These are phyloP conservation scores for Aspergillus nomiae DNA, from an alignment of 2,329 filamentous ascomycete species.

Conservation along the genomic window DNA sequence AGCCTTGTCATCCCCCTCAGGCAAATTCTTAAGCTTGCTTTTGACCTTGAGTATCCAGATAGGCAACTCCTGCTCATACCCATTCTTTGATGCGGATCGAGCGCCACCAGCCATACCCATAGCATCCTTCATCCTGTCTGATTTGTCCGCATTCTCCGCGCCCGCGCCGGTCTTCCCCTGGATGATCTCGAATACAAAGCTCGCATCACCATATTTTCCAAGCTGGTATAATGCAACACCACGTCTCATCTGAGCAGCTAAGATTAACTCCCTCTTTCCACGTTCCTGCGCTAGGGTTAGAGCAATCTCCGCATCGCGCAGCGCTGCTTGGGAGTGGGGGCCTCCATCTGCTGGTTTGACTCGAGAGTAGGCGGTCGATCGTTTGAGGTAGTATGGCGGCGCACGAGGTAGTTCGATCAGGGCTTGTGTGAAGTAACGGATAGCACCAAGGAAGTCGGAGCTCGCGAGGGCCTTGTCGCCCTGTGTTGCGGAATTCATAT, in stretches of 20 bases:
- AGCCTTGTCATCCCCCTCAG: slow-evolving; percentile 52
- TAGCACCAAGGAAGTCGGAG: slow-evolving; percentile 67
- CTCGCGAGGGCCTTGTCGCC: slow-evolving; percentile 64
- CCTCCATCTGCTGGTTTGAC: slow-evolving; percentile 53
- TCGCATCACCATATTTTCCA: slow-evolving; percentile 72
- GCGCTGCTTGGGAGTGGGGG: slow-evolving; percentile 51
- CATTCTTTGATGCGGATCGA: slow-evolving; percentile 19
- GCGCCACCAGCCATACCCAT: slow-evolving; percentile 24
- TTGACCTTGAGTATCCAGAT: slow-evolving; percentile 63
- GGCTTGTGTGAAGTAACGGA: slow-evolving; percentile 68
- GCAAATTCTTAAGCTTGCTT: slow-evolving; percentile 52
- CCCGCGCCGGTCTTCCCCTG: slow-evolving; percentile 52
- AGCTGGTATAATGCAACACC: slow-evolving; percentile 72
- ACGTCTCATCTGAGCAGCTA: slow-evolving; percentile 79
- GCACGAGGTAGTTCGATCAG: slow-evolving; percentile 64
- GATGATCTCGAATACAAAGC: slow-evolving; percentile 66
- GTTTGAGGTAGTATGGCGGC: slow-evolving; percentile 77
- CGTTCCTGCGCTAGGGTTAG: slow-evolving; percentile 65
- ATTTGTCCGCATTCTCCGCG: slow-evolving; percentile 40
- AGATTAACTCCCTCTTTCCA: slow-evolving; percentile 72
- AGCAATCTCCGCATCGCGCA: slow-evolving; percentile 70
- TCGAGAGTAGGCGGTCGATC: slow-evolving; percentile 76
- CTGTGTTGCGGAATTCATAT: slow-evolving; percentile 56
- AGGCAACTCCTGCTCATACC: slow-evolving; percentile 42
- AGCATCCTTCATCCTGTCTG: slow-evolving; percentile 32